phyloP scores from a whole-genome alignment of 2,329 filamentous ascomycete genomes.

The Calonectria pseudoreteaudii region DNA sequence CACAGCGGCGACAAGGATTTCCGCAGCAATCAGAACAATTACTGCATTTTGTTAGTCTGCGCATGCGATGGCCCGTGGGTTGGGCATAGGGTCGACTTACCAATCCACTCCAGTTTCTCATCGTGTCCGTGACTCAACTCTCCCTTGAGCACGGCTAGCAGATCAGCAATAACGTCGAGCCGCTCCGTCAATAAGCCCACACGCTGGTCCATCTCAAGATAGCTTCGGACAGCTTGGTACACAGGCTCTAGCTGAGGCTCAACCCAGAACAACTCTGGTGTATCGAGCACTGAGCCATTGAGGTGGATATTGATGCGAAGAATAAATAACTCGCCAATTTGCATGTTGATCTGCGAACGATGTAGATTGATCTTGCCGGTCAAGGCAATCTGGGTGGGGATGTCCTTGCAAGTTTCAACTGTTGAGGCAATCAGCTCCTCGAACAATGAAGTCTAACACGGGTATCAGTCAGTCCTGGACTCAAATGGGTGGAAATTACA shows the following conservation, averaged over 20 bases:
- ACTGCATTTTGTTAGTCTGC: slow-evolving; percentile 62
- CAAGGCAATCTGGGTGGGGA: slow-evolving; percentile 90
- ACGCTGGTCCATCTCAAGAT: slow-evolving; percentile 97
- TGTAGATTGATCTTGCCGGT: slow-evolving; percentile 93
- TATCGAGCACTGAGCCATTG: slow-evolving; percentile 95
- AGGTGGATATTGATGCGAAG: slow-evolving; percentile 97
- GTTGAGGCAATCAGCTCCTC: slow-evolving; percentile 95
- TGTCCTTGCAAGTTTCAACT: slow-evolving; percentile 91
- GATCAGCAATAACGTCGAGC: slow-evolving; percentile 87
- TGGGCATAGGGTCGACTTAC: slow-evolving; percentile 60
- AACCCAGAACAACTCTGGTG: slow-evolving; percentile 97
- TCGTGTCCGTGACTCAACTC: slow-evolving; percentile 94
- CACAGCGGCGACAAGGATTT: slow-evolving; percentile 91
- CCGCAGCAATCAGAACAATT: slow-evolving; percentile 93
- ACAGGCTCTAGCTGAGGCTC: slow-evolving; percentile 97
- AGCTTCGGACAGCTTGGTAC: slow-evolving; percentile 94
- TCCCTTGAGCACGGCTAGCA: slow-evolving; percentile 93
- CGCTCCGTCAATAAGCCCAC: slow-evolving; percentile 90
- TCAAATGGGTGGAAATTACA: neutral
- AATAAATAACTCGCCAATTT: slow-evolving; percentile 98
- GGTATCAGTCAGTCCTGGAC: slow-evolving; percentile 31
- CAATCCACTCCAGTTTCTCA: slow-evolving; percentile 90
- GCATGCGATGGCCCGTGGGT: neutral
- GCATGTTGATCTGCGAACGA: slow-evolving; percentile 96
- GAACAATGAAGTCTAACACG: slow-evolving; percentile 83